Conservation (phyloP, 1,139 yeast genomes). For the Candida dubliniensis region DNA sequence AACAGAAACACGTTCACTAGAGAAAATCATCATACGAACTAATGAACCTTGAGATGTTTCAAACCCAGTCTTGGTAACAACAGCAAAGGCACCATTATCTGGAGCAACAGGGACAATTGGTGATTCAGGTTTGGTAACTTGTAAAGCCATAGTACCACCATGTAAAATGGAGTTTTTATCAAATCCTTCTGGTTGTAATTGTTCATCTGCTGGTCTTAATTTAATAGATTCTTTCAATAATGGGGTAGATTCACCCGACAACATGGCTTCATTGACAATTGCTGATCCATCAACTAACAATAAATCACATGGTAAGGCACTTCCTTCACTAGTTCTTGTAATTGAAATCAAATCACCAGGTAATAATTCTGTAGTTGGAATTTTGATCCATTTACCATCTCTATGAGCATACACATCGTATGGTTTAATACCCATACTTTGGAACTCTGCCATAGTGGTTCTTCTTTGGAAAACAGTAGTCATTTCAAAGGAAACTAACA, state of each 20-base stretch:
- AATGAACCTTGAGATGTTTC: constrained; percentile 97
- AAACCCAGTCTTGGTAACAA: constrained; percentile 91
- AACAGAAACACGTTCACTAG: constrained; percentile 94
- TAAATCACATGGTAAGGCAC: constrained; percentile 96
- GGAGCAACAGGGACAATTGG: constrained; percentile 64
- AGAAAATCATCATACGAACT: constrained; percentile 96
- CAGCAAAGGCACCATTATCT: constrained; percentile 88
- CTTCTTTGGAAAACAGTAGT: constrained; percentile 96
- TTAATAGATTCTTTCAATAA: constrained; percentile 87
- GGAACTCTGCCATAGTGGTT: constrained; percentile 89
- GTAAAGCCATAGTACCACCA: constrained; percentile 97
- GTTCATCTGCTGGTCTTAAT: constrained; percentile 73
- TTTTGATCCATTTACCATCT: constrained; percentile 64
- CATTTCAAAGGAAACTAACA: constrained; percentile 90
- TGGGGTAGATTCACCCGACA: constrained; percentile 98
- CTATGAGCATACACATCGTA: constrained; percentile 75
- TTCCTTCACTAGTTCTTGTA: constrained; percentile 84
- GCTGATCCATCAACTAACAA: constrained; percentile 83
- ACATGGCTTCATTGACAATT: constrained; percentile 96
- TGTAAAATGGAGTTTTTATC: constrained; percentile 89
- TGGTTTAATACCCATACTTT: constrained; percentile 97
- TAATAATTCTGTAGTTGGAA: constrained; percentile 72
- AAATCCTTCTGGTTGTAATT: constrained; percentile 70
- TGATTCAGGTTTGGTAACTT: constrained; percentile 69
- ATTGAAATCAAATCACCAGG: constrained; percentile 94